These are phyloP conservation scores for Microthyrium microscopicum DNA, from an alignment of 2,329 filamentous ascomycete species.

Conservation along the genomic window DNA sequence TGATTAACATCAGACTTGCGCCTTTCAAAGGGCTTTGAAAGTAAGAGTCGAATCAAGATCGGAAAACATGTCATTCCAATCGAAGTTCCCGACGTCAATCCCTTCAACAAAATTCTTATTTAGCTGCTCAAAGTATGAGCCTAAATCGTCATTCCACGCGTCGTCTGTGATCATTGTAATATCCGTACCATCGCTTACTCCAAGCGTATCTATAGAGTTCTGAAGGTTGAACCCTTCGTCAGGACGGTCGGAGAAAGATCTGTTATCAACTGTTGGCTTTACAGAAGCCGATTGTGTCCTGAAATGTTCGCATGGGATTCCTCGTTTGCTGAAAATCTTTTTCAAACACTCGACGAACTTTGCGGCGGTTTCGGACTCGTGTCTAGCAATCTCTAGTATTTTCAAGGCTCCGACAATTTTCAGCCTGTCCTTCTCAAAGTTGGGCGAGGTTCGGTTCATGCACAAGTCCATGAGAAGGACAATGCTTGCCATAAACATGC, in stretches of 20 bases:
- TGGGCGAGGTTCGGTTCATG: conserved; percentile 15
- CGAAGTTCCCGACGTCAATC: conserved; percentile 8
- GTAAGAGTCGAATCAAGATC: conserved; percentile 6
- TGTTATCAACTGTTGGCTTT: no score
- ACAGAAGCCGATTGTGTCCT: no score
- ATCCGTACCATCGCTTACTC: no score
- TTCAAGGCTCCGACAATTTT: conserved; percentile 19
- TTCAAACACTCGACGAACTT: conserved; percentile 19
- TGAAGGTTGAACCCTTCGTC: no score
- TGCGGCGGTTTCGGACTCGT: conserved; percentile 15
- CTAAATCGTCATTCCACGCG: conserved; percentile 3
- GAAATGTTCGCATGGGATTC: no score
- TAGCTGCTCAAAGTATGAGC: conserved; percentile 9
- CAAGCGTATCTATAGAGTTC: no score
- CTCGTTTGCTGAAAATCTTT: conserved; percentile 15
- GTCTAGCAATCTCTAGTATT: conserved; percentile 18
- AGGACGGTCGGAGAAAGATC: no score
- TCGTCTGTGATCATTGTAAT: no score
- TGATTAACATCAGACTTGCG: no score
- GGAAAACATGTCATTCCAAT: conserved; percentile 11
- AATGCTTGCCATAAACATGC: conserved; percentile 22
- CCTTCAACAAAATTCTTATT: conserved; percentile 9
- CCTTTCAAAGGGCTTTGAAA: no score
- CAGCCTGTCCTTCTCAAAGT: conserved; percentile 14
- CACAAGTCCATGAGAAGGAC: conserved; percentile 24